Conservation (phyloP, 2,329 filamentous ascomycete genomes). For the Venturia oleaginea region DNA sequence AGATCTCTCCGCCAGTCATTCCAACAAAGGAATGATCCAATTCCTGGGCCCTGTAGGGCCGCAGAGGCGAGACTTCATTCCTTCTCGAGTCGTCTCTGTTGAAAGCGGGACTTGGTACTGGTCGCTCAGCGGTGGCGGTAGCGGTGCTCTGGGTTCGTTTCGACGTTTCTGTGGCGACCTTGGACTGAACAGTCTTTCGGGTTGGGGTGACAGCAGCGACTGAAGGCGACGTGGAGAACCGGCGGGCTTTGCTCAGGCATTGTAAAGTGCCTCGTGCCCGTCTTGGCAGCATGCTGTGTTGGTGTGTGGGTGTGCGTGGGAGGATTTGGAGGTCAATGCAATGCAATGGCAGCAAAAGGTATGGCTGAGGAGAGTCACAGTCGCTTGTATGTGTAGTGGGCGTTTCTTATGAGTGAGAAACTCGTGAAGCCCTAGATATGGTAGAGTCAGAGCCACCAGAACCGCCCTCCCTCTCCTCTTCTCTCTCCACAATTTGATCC, state of each 20-base stretch:
- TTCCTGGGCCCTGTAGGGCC: conserved; percentile 38
- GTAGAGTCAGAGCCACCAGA: too few species aligned
- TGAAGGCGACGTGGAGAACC: conserved; percentile 27
- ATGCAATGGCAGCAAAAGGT: too few species aligned
- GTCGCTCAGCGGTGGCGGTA: conserved; percentile 27
- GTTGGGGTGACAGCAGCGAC: conserved; percentile 8
- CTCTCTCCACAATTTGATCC: not conserved
- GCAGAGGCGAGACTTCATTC: conserved; percentile 36
- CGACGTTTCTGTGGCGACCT: conserved; percentile 25
- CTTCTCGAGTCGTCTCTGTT: conserved; percentile 36
- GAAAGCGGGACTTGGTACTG: conserved; percentile 40
- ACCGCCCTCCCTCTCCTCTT: too few species aligned
- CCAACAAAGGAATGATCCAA: conserved; percentile 68
- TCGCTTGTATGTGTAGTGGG: too few species aligned
- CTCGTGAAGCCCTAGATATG: too few species aligned
- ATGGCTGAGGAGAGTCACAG: too few species aligned
- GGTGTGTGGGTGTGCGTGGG: not conserved
- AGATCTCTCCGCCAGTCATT: conserved; percentile 91
- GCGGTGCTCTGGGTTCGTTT: conserved; percentile 36
- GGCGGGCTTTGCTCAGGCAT: conserved; percentile 31
- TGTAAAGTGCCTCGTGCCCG: conserved; percentile 29
- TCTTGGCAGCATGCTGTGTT: conserved; percentile 26
- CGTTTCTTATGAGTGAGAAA: too few species aligned
- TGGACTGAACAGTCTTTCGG: not conserved
- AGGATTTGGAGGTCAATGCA: not conserved